Base-by-base conservation (phyloP, 768 basidiomycete species). In the Boletus patriciae region DNA sequence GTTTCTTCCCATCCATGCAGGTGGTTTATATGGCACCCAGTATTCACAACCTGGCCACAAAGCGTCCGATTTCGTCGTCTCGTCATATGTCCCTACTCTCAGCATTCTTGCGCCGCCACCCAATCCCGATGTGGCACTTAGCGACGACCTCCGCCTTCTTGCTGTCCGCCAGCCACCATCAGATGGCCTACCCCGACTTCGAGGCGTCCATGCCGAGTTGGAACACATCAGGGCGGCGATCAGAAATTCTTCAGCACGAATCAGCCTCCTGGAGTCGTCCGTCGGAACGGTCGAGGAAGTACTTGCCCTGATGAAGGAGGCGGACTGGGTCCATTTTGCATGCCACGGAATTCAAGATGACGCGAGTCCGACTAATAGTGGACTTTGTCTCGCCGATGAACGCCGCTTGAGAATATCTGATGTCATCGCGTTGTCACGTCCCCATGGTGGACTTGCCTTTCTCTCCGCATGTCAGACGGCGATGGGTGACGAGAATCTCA, bases 391-490 rank as follows among this genome's bases (percentile, higher is more conserved):
- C 8, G 44, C 43, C 4, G 13, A 51, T 33, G 3, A 9, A 6
- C 46, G 31, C 29, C 23, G 43, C 1, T 31, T 56, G n/a, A 50
- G 15, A 10, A 6, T 58, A 10, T 19, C 46, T 3, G 51, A 47
- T 25, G 54, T 58, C 37, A 53, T 53, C 1, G 33, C 40, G 8
- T 27, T 47, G 12, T 47, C 51, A 12, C 27, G 37, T 6, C 61
- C 29, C 42, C 71, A 8, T 36, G 66, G 44, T 42, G 52, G 69
- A 34, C 66, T 80, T 42, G 78, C 73, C 0, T 77, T 78, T 57
- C 73, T 81, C 10, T 78, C 78, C 10, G 78, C 78, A 3, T 80
- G 76, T 60, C 71, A 80, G 49, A 79, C 33, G 33, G 33, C 33
- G 33, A 34, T 13, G 33, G 33, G 33, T 5, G 33, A 34, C 33